Percentiles rank a stretch among this genome's conserved stretches.
Evolutionary conservation across 768 basidiomycete genomes (phyloP).

Genomic region (Suillus subaureus): DNA sequence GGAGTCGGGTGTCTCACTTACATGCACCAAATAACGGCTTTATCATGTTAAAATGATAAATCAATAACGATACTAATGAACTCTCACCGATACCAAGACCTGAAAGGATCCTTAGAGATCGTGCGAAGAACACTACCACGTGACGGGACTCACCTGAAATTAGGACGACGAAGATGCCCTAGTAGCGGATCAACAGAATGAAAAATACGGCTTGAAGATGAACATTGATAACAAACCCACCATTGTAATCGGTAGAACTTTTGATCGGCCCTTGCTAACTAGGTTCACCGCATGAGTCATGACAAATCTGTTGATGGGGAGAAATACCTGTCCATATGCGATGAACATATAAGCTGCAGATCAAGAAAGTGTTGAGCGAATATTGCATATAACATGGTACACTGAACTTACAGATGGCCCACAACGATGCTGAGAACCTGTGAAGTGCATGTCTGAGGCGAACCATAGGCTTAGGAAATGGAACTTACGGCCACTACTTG

Average conservation of each 20-base stretch:
- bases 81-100: not conserved
- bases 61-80: not conserved
- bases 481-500: not conserved
- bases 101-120: not conserved
- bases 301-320: not conserved
- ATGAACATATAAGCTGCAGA: not conserved
- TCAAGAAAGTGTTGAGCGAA: not conserved
- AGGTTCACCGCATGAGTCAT: not conserved
- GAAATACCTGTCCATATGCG: conserved; percentile 8
- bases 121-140: no score
- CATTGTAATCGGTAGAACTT: not conserved
- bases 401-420: not conserved
- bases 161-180: not conserved
- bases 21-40: no score
- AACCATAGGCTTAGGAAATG: not conserved
- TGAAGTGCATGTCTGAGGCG: not conserved
- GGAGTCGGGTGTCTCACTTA: no score
- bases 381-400: not conserved
- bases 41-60: no score
- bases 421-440: not conserved
- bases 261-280: not conserved
- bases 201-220: not conserved
- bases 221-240: not conserved
- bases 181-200: not conserved
- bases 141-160: not conserved